Base-by-base conservation (phyloP, 345 rosid species). In the Gossypium stocksii region DNA sequence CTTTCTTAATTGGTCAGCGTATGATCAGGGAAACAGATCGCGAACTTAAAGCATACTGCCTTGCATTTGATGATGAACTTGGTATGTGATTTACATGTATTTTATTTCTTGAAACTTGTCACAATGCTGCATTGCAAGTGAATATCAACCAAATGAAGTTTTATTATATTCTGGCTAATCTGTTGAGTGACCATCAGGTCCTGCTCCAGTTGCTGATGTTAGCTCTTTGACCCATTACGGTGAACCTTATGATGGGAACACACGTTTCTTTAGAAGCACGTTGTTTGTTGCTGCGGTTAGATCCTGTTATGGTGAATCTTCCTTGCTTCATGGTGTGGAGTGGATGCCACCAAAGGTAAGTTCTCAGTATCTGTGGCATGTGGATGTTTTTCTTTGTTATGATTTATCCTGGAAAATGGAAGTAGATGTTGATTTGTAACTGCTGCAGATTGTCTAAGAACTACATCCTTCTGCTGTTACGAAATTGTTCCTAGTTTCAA, bases 331-430 rank as follows among this genome's bases (percentile, higher is more conserved):
- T 83, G 99, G 97, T 41, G 97, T 89, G 69, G 99, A 93, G 61
- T 95, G 99, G 99, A 93, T 95, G 99, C 94, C 99, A 76, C 99
- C 99, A 46, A 93, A 95, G 83, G 99, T 95, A 48, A 45, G 83
- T 68, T 69, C 56, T 82, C 25, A n/a, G 29, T n/a, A 41, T 23
- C 2, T 63, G 48, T 70, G 61, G 72, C 66, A 52, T 20, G n/a
- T 52, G 25, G 48, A n/a, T 38, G 34, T 58, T 23, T 76, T 46
- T 54, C 15, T 57, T 71, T 51, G 25, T 15, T 61, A 14, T 34
- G 66, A 34, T 61, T 67, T 48, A 69, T 71, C 44, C 34, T 66
- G 63, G 61, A 77, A 75, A 68, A 38, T 51, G 98, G 14, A 51
- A 20, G 19, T 4, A 63, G 72, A 51, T 27, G 9, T 66, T 70